These are phyloP conservation scores for Malus sieversii DNA, from an alignment of 306 rosid species.

Conservation along the genomic window DNA sequence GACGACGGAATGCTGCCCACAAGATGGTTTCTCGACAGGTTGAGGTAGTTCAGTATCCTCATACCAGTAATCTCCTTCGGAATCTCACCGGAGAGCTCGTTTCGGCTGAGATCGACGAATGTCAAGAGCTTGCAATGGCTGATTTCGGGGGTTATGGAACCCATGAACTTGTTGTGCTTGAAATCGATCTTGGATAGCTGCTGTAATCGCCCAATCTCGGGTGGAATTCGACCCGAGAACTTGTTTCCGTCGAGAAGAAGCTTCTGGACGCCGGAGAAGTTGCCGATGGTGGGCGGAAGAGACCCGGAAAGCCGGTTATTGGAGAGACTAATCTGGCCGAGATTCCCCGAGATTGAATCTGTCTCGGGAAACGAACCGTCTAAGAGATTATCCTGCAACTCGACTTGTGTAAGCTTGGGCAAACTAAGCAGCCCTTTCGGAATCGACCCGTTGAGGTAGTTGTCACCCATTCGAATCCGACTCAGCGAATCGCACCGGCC, in stretches of 20 bases:
- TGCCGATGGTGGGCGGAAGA: constrained; percentile 69
- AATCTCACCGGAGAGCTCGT: constrained; percentile 68
- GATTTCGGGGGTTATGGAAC: constrained; percentile 54
- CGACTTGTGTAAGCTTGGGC: constrained; percentile 71
- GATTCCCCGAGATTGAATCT: constrained; percentile 35
- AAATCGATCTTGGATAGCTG: constrained; percentile 85
- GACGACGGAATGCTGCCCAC: constrained; percentile 73
- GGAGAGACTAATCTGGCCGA: constrained; percentile 86
- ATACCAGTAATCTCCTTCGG: constrained; percentile 73
- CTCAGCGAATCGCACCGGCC: constrained; percentile 58
- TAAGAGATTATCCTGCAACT: constrained; percentile 65
- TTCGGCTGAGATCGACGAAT: constrained; percentile 78
- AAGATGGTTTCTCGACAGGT: constrained; percentile 74
- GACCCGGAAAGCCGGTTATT: constrained; percentile 66
- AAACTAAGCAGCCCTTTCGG: constrained; percentile 75
- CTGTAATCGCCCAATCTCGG: constrained; percentile 73
- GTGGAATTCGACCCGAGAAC: constrained; percentile 68
- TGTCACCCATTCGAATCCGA: constrained; percentile 87
- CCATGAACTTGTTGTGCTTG: constrained; percentile 70
- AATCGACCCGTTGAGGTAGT: constrained; percentile 79
- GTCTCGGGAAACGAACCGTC: constrained; percentile 59
- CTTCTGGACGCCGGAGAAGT: constrained; percentile 84
- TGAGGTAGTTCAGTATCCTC: constrained; percentile 82
- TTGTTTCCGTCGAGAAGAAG: constrained; percentile 82
- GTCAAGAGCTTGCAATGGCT: constrained; percentile 78